phyloP scores from a whole-genome alignment of 352 stramenopile species.

The Aphanomyces invadans region DNA sequence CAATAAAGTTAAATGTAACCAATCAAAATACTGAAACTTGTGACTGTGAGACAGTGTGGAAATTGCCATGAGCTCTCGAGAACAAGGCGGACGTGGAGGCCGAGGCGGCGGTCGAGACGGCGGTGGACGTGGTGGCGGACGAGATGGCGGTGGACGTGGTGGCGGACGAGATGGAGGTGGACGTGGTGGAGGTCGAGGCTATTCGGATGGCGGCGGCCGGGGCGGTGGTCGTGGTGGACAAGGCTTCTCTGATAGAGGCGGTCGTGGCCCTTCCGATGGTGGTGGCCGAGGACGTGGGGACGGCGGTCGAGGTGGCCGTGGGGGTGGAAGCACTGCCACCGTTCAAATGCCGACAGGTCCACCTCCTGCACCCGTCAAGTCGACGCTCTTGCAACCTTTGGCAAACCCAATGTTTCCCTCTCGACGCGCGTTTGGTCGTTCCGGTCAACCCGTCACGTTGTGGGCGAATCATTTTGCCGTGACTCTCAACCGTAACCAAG shows the following conservation, averaged over 20 bases:
- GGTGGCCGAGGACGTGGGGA: slow-evolving; percentile 24
- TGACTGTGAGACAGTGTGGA: background rate
- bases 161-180: background rate
- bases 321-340: slow-evolving; percentile 29
- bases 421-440: slow-evolving; percentile 49
- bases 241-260: slow-evolving; percentile 30
- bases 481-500: slow-evolving; percentile 33
- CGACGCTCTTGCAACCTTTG: slow-evolving; percentile 34
- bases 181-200: slow-evolving; percentile 19
- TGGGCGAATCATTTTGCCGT: slow-evolving; percentile 65
- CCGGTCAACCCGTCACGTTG: slow-evolving; percentile 35
- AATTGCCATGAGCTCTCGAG: background rate
- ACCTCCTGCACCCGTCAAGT: slow-evolving; percentile 19
- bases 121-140: too few species aligned
- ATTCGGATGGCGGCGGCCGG: slow-evolving; percentile 30
- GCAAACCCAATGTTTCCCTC: slow-evolving; percentile 40
- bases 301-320: slow-evolving; percentile 38
- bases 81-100: slow-evolving; percentile 13
- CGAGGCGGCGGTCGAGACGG: too few species aligned
- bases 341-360: background rate
- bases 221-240: slow-evolving; percentile 17
- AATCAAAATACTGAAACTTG: background rate
- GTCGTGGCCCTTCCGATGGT: slow-evolving; percentile 13
- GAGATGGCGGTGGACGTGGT: slow-evolving; percentile 17
- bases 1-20: background rate